Base-by-base conservation (phyloP, 768 basidiomycete species). In the Floccularia luteovirens region DNA sequence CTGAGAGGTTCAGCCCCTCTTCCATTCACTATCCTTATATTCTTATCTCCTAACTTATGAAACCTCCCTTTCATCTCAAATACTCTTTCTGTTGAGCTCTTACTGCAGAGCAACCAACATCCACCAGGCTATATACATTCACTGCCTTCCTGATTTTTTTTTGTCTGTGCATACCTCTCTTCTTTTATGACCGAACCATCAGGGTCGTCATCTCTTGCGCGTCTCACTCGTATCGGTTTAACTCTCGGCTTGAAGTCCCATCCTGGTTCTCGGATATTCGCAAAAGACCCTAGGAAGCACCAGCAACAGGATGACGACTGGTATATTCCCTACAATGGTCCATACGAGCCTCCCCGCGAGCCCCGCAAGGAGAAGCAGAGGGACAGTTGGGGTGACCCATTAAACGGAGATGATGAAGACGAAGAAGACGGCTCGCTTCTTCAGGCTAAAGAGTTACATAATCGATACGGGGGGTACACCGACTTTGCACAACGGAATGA, bases 261-360 rank as follows among this genome's bases (percentile, higher is more conserved):
- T 28, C 33, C 27, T 31, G 22, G 24, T 30, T 17, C 40, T 21
- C 20, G 20, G 8, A 41, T 49, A 16, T 44, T 41, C 13, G 39
- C 16, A 14, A 34, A 41, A 8, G 43, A 50, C 12, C 24, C 39
- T 12, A 48, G 37, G 38, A 49, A 39, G 35, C 45, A 49, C 32
- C 36, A 40, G 22, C 39, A 34, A n/a, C 39, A 52, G 11, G 62
- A 69, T 17, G 70, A 71, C 14, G 72, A 77, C 41, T 77, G 75
- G 72, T 79, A 78, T 56, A 75, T 75, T 35, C 77, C 79, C 0
- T 79, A 82, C 64, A 75, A 74, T 45, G 77, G 77, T 1, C 77
- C 79, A 1, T 71, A 74, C 57, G 78, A 81, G 47, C 54, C 56
- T n/a, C 61, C 65, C 8, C 57, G 48, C 31, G 53, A 52, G 39